Evolutionary conservation across 306 rosid species (phyloP).

Genomic region (Mucuna pruriens): DNA sequence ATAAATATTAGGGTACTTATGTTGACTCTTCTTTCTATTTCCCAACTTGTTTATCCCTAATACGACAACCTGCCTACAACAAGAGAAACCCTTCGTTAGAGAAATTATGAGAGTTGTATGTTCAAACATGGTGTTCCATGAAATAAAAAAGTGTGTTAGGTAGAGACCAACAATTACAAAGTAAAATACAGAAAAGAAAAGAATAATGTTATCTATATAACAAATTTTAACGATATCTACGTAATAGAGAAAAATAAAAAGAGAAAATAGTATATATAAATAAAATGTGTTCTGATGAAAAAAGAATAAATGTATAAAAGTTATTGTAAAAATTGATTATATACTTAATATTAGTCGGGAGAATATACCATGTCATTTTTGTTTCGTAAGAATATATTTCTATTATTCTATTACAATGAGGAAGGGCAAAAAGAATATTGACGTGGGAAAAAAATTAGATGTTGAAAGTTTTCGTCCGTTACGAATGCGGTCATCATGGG

Average conservation of each 20-base stretch:
- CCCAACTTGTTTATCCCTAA: background rate
- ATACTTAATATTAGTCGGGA: background rate
- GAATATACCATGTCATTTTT: background rate
- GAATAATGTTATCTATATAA: too few species aligned
- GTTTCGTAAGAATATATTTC: background rate
- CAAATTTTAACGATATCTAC: too few species aligned
- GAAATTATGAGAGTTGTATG: background rate
- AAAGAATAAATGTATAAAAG: too few species aligned
- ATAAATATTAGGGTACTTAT: background rate
- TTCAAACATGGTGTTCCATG: slow-evolving; percentile 23
- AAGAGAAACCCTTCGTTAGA: background rate
- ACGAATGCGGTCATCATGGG: background rate
- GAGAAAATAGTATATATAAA: too few species aligned
- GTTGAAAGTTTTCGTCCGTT: background rate
- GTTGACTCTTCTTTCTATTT: background rate
- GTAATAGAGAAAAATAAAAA: too few species aligned
- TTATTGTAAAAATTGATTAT: too few species aligned
- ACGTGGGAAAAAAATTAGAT: background rate
- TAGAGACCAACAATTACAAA: background rate
- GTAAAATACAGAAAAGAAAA: too few species aligned
- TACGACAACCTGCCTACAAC: background rate
- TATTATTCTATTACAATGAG: background rate
- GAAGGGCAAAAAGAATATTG: background rate
- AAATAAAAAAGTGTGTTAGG: background rate
- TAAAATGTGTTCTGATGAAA: too few species aligned